Percentiles rank a stretch among this genome's conserved stretches.
Conservation (phyloP, 305 asterid genomes). For the Fraxinus sp. region DNA sequence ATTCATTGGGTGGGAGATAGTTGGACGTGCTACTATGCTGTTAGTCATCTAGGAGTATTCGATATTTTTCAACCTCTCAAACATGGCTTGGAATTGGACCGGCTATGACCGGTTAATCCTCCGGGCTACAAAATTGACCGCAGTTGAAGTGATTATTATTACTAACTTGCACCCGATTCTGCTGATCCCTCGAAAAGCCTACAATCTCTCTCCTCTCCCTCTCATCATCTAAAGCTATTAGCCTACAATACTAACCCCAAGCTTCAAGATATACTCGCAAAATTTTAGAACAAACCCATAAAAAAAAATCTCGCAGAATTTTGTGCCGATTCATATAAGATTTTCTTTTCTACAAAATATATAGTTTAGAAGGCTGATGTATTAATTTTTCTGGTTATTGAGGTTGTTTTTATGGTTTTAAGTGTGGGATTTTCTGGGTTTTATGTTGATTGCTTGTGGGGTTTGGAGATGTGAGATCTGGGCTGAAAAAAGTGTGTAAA, state of each 20-base stretch:
- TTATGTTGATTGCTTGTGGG: slow-evolving; percentile 10
- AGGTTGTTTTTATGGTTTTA: not conserved
- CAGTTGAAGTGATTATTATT: slow-evolving; percentile 31
- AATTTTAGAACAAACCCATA: slow-evolving; percentile 10
- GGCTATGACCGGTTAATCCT: not conserved
- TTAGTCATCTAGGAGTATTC: too few species aligned
- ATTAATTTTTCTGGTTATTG: not conserved
- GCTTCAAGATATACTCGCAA: slow-evolving; percentile 32
- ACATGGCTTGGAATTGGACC: not conserved
- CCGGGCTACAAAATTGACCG: slow-evolving; percentile 36
- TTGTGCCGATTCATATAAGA: not conserved
- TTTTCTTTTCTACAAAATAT: not conserved
- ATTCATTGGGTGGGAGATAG: not conserved
- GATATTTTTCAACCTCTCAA: not conserved
- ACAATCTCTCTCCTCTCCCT: slow-evolving; percentile 23
- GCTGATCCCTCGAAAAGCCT: slow-evolving; percentile 17
- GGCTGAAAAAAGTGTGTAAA: slow-evolving; percentile 21
- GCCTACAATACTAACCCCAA: slow-evolving; percentile 38
- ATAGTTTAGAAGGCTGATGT: not conserved
- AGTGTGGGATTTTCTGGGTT: not conserved
- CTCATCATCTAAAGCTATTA: slow-evolving; percentile 12
- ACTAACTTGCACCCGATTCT: slow-evolving; percentile 8
- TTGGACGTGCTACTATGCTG: not conserved
- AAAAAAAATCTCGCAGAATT: not conserved
- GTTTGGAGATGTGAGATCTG: slow-evolving; percentile 65